phyloP scores from a whole-genome alignment of 306 rosid genomes.

The Quercus rubra region DNA sequence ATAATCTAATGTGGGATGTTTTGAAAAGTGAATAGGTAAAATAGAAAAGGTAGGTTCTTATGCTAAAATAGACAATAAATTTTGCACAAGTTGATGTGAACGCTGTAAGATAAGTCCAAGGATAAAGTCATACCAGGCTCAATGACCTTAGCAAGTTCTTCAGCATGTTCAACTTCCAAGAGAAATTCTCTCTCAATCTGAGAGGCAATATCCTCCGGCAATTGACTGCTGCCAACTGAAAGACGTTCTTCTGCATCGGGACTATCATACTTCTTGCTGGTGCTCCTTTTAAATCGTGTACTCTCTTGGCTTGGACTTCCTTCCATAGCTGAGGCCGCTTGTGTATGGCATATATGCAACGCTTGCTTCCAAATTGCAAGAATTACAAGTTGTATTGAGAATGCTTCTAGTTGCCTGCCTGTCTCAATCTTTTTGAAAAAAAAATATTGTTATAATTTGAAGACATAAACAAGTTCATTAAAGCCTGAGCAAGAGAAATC shows the following conservation, averaged over 20 bases:
- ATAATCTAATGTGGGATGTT: no score
- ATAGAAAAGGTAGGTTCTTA: no score
- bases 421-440: constrained; percentile 46
- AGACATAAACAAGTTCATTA: neutral
- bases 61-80: no score
- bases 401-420: constrained; percentile 82
- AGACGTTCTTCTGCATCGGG: constrained; percentile 54
- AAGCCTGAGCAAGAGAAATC: constrained; percentile 4
- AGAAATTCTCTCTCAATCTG: constrained; percentile 82
- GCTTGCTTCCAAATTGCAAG: constrained; percentile 99
- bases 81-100: no score
- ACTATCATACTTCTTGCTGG: constrained; percentile 55
- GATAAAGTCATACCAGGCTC: constrained; percentile 67
- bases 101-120: neutral
- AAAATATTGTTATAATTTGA: neutral
- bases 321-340: constrained; percentile 97
- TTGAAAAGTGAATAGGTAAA: no score
- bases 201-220: constrained; percentile 54
- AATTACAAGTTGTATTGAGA: constrained; percentile 93
- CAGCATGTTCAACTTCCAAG: constrained; percentile 81
- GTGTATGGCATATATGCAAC: constrained; percentile 94
- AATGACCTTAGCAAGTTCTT: constrained; percentile 81
- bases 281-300: constrained; percentile 60
- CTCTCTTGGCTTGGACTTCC: constrained; percentile 90
- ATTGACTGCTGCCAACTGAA: constrained; percentile 40